These are phyloP conservation scores for Naegleria lovaniensis DNA, from an alignment of 208 protist genomes.

Conservation along the genomic window DNA sequence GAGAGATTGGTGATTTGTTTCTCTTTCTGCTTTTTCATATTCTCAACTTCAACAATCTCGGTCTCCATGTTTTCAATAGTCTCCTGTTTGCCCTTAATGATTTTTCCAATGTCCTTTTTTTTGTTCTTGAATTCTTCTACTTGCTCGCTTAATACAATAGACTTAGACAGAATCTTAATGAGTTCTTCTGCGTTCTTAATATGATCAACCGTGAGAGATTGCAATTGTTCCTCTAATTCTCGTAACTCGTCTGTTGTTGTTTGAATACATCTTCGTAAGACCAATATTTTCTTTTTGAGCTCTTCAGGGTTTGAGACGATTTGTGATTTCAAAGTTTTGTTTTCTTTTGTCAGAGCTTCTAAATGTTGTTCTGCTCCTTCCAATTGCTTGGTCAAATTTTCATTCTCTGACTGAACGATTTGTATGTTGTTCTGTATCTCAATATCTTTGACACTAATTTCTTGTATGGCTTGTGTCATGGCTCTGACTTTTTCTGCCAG, in stretches of 20 bases:
- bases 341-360: not conserved
- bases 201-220: not conserved
- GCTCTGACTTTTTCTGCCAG: not conserved
- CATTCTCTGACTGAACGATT: not conserved
- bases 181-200: not conserved
- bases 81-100: not conserved
- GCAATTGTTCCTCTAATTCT: not conserved
- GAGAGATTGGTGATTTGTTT: not conserved
- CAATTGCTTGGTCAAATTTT: not conserved
- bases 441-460: not conserved
- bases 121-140: not conserved
- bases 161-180: not conserved
- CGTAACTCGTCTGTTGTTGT: not conserved
- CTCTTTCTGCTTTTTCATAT: not conserved
- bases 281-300: not conserved
- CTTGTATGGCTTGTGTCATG: not conserved
- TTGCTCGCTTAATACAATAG: not conserved
- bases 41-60: not conserved
- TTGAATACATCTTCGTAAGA: not conserved
- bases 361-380: not conserved
- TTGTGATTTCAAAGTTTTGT: not conserved
- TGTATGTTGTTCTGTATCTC: not conserved
- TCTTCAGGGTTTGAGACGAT: not conserved
- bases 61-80: not conserved
- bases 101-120: not conserved